phyloP scores from a whole-genome alignment of 129 eudicot genomes.

The Ambrosia artemisiifolia region DNA sequence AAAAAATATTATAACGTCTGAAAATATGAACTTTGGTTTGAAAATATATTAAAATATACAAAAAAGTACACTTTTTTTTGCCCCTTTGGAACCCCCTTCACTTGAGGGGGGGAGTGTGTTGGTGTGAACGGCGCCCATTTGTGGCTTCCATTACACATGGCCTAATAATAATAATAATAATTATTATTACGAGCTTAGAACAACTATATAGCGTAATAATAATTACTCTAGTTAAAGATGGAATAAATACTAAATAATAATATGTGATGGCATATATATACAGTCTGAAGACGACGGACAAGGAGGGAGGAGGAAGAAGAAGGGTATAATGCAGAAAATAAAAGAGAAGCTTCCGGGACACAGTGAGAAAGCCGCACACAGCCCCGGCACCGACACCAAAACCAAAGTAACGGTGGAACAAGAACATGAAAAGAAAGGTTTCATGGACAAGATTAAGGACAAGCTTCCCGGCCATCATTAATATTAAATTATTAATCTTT shows the following conservation, averaged over 20 bases:
- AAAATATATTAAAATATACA: too few species aligned
- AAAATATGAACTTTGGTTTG: too few species aligned
- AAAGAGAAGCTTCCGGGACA: constrained; percentile 49
- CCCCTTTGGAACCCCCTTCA: too few species aligned
- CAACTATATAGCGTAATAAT: too few species aligned
- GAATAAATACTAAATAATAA: not conserved
- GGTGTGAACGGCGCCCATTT: too few species aligned
- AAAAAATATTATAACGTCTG: too few species aligned
- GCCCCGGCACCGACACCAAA: constrained; percentile 16
- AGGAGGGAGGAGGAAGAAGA: constrained; percentile 63
- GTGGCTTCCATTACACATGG: too few species aligned
- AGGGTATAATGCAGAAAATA: constrained; percentile 59
- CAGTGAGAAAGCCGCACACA: constrained; percentile 32
- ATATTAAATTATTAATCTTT: not conserved
- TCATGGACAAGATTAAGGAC: constrained; percentile 68
- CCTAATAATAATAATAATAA: too few species aligned
- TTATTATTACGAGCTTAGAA: too few species aligned
- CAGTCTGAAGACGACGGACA: constrained; percentile 61
- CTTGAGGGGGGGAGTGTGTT: too few species aligned
- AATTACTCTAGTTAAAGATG: too few species aligned
- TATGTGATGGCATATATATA: not conserved
- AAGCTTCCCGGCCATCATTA: constrained; percentile 68
- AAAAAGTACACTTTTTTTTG: too few species aligned
- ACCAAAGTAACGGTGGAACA: constrained; percentile 2
- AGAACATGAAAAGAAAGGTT: constrained; percentile 60